Percentiles rank a stretch among this genome's conserved stretches.
phyloP scores from a whole-genome alignment of 2,329 filamentous ascomycete genomes.

The Xylariaceae sp. region DNA sequence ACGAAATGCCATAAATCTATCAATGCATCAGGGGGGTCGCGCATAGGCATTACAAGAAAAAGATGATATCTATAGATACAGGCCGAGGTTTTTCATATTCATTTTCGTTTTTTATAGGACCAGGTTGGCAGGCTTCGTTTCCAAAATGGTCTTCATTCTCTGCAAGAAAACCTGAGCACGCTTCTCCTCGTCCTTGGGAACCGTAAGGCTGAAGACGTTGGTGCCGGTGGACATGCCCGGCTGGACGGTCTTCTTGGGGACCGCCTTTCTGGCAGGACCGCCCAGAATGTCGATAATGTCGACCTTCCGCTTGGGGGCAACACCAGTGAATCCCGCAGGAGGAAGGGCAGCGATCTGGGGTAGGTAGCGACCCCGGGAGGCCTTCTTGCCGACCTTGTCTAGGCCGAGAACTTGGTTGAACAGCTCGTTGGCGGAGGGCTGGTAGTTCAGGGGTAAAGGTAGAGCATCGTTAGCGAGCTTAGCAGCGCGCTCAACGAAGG shows the following conservation, averaged over 20 bases:
- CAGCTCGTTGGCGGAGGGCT: constrained; percentile 71
- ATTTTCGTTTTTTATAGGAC: constrained; percentile 47
- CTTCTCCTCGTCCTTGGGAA: constrained; percentile 74
- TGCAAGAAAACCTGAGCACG: constrained; percentile 78
- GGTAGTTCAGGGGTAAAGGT: constrained; percentile 58
- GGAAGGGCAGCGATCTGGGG: constrained; percentile 64
- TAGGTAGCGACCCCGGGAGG: constrained; percentile 58
- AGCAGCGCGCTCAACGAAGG: constrained; percentile 79
- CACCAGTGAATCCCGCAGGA: constrained; percentile 36
- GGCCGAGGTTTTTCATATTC: not conserved
- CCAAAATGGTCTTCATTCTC: constrained; percentile 76
- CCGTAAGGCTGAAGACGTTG: constrained; percentile 78
- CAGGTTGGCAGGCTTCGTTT: constrained; percentile 71
- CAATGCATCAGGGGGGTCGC: constrained; percentile 1
- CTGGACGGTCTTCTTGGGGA: constrained; percentile 33
- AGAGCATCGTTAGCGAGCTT: constrained; percentile 85
- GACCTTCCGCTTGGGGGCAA: constrained; percentile 37
- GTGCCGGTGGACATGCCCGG: constrained; percentile 50
- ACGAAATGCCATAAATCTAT: not conserved
- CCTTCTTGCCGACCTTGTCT: constrained; percentile 44
- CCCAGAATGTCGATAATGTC: constrained; percentile 83
- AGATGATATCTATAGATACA: constrained; percentile 22
- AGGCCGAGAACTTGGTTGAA: constrained; percentile 85
- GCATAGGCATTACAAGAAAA: constrained; percentile 15
- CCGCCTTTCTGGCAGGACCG: constrained; percentile 34